These are phyloP conservation scores for Alternaria gaisen DNA, from an alignment of 2,329 filamentous ascomycete genomes.

Conservation along the genomic window DNA sequence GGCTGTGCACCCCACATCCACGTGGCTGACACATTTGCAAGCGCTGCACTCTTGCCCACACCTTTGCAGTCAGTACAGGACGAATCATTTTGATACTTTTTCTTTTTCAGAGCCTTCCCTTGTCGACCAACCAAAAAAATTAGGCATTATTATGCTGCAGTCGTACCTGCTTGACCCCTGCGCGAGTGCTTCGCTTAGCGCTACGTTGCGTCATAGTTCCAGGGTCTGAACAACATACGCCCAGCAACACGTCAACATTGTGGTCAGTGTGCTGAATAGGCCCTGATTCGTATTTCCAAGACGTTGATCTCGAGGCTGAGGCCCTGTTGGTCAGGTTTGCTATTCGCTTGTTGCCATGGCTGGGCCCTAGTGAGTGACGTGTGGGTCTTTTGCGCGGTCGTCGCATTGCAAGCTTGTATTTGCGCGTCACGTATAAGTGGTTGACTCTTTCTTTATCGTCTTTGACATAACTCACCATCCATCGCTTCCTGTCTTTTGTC, in stretches of 20 bases:
- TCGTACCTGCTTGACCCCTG: slow-evolving; percentile 29
- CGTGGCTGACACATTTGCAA: slow-evolving; percentile 9
- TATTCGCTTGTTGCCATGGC: slow-evolving; percentile 20
- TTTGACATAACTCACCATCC: not conserved
- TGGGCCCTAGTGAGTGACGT: slow-evolving; percentile 17
- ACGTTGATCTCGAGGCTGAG: slow-evolving; percentile 31
- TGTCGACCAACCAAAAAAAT: slow-evolving; percentile 1
- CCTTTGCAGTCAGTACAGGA: not conserved
- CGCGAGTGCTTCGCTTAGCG: slow-evolving; percentile 20
- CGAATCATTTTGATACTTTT: not conserved
- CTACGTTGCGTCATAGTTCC: slow-evolving; percentile 23
- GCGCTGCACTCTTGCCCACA: slow-evolving; percentile 5
- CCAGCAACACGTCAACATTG: slow-evolving; percentile 32
- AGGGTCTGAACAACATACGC: slow-evolving; percentile 21
- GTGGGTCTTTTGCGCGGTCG: slow-evolving; percentile 3
- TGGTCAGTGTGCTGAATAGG: slow-evolving; percentile 25
- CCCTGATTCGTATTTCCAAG: slow-evolving; percentile 8
- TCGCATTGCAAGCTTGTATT: slow-evolving; percentile 10
- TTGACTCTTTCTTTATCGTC: slow-evolving; percentile 6
- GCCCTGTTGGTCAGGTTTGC: slow-evolving; percentile 24
- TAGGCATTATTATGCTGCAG: not conserved
- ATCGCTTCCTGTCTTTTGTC: slow-evolving; percentile 11
- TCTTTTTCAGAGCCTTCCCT: not conserved
- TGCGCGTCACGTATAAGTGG: slow-evolving; percentile 15
- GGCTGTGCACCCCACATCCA: slow-evolving; percentile 10